Percentiles rank a stretch among this genome's conserved stretches.
Evolutionary conservation across 2,329 filamentous ascomycete species (phyloP).

Genomic region (Clarireedia hainanense): DNA sequence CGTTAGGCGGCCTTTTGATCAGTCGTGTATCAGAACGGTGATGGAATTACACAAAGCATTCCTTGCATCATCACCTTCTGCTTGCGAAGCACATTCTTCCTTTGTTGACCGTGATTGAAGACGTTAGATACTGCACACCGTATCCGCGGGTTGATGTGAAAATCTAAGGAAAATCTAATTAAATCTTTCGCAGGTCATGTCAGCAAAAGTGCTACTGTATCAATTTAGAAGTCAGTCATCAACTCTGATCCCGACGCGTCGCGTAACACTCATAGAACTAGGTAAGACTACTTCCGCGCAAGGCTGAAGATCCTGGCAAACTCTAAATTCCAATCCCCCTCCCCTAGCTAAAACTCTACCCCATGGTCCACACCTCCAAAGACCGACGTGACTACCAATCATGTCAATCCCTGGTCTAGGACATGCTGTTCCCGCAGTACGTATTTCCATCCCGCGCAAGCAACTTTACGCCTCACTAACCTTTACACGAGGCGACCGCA

Average conservation of each 20-base stretch:
- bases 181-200: background rate
- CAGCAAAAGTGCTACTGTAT: no score
- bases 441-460: conserved; percentile 17
- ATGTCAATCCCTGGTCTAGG: conserved; percentile 73
- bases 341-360: conserved; percentile 5
- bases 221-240: background rate
- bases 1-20: no score
- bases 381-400: background rate
- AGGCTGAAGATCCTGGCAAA: background rate
- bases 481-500: conserved; percentile 17
- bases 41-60: no score
- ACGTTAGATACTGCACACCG: no score
- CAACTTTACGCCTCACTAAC: conserved; percentile 12
- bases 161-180: background rate
- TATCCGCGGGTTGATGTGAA: no score
- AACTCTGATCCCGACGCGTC: background rate
- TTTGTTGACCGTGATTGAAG: no score
- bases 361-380: conserved; percentile 4
- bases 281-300: background rate
- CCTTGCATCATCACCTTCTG: no score
- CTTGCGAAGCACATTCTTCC: no score
- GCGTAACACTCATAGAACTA: background rate
- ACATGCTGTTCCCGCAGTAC: conserved; percentile 54
- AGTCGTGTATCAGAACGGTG: no score
- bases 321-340: background rate